Base-by-base conservation (phyloP, 2,329 filamentous ascomycete genomes). In the Aspergillus amoenus region DNA sequence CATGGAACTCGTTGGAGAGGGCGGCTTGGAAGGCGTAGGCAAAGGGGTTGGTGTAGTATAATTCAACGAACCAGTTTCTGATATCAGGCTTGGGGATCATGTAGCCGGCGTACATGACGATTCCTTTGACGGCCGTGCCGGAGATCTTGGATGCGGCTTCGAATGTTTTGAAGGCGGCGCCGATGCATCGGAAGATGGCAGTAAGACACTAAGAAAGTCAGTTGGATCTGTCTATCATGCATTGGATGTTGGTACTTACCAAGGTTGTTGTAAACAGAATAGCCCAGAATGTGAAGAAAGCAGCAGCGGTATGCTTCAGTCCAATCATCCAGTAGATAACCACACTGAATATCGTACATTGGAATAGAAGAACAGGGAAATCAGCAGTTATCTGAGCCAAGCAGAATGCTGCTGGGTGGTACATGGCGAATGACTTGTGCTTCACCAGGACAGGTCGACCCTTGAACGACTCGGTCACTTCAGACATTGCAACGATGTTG, bases 271-370 rank as follows among this genome's bases (percentile, higher is more conserved):
- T 67, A 34, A 84, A 73, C 0, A 86, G 64, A 9, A 85, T 52
- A 17, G 83, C 58, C 82, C 82, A 88, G 63, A 81, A 87, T 0
- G 84, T 87, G 64, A 89, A 87, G 73, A 88, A 88, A 0, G 78
- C 73, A 0, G 66, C 76, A 0, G 85, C 84, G 0, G 76, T 73
- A 42, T 69, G 68, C 4, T 78, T 81, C 21, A 88, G 71, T 0
- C 82, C 82, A 12, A 81, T 81, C 84, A 88, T 86, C 61, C 86
- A 89, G 71, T 88, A 88, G 0, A 86, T 59, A 0, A 86, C 76
- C 0, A 89, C 5, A 2, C 80, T 76, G 61, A 89, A 89, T 0
- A 76, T 71, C 0, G 80, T 78, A 13, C 88, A 76, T 64, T 89
- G 86, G 59, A 86, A 79, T 12, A 87, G 74, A 51, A 87, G 79